These are phyloP conservation scores for Colletotrichum spinosum DNA, from an alignment of 2,329 filamentous ascomycete species.

Conservation along the genomic window DNA sequence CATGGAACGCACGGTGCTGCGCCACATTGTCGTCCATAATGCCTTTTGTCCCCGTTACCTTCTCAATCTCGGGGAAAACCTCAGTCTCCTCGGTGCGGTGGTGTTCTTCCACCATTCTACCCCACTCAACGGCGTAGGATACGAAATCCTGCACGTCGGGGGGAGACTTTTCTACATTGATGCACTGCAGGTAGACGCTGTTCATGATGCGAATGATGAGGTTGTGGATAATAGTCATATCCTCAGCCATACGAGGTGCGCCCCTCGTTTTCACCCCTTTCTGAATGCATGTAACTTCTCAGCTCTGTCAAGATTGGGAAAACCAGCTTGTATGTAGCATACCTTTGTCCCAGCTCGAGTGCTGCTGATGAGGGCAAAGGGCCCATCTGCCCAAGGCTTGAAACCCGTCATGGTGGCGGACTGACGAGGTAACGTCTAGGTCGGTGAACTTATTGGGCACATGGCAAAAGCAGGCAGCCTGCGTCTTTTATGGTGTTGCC, in stretches of 20 bases:
- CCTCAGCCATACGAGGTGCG: constrained; percentile 39
- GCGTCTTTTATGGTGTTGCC: too few relatives aligned
- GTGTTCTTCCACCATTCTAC: constrained; percentile 43
- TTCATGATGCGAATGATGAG: constrained; percentile 45
- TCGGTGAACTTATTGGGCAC: not conserved
- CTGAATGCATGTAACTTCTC: not conserved
- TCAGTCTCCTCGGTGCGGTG: constrained; percentile 47
- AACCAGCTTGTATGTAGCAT: constrained; percentile 6
- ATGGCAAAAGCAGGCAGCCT: too few relatives aligned
- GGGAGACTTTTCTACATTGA: constrained; percentile 40
- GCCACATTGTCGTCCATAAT: constrained; percentile 48
- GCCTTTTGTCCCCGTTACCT: constrained; percentile 41
- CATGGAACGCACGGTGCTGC: constrained; percentile 48
- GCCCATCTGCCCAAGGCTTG: constrained; percentile 49
- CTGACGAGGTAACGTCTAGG: not conserved
- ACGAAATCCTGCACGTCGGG: constrained; percentile 44
- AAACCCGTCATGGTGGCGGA: constrained; percentile 8
- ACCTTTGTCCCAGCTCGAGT: constrained; percentile 42
- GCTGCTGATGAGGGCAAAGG: constrained; percentile 46
- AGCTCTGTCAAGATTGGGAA: not conserved
- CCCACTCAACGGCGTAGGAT: constrained; percentile 43
- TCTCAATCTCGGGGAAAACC: constrained; percentile 49
- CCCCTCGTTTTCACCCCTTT: constrained; percentile 40
- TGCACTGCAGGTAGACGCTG: constrained; percentile 42
- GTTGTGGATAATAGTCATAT: constrained; percentile 50